phyloP scores from a whole-genome alignment of 2,329 filamentous ascomycete species.

The Plenodomus tracheiphilus region DNA sequence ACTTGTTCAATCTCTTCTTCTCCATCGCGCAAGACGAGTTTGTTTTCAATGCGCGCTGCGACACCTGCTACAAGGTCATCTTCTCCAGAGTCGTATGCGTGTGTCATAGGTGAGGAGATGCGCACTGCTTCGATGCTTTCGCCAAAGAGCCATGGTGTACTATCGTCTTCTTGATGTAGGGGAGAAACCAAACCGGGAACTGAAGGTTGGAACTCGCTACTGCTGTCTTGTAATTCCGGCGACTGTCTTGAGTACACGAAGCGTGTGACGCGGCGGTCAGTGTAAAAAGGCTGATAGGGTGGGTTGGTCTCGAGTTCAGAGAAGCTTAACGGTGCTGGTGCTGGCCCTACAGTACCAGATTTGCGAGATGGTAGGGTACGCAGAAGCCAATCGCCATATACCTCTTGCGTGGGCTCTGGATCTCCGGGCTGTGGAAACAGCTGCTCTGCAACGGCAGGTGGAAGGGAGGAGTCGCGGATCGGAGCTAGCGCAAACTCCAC shows the following conservation, averaged over 20 bases:
- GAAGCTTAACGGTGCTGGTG: slow-evolving; percentile 59
- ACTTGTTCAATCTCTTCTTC: slow-evolving; percentile 72
- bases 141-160: slow-evolving; percentile 58
- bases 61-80: slow-evolving; percentile 57
- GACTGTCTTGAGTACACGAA: slow-evolving; percentile 62
- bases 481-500: slow-evolving; percentile 69
- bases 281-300: slow-evolving; percentile 95
- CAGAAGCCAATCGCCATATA: slow-evolving; percentile 43
- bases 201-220: slow-evolving; percentile 25
- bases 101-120: slow-evolving; percentile 45
- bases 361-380: slow-evolving; percentile 35
- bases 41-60: slow-evolving; percentile 45
- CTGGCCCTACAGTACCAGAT: slow-evolving; percentile 7
- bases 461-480: slow-evolving; percentile 60
- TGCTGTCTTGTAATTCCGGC: slow-evolving; percentile 22
- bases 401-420: slow-evolving; percentile 20
- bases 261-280: slow-evolving; percentile 80
- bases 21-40: slow-evolving; percentile 55
- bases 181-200: slow-evolving; percentile 28
- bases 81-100: slow-evolving; percentile 41
- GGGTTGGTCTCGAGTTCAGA: slow-evolving; percentile 95
- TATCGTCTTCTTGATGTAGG: slow-evolving; percentile 41
- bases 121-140: slow-evolving; percentile 53
- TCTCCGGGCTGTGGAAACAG: slow-evolving; percentile 35
- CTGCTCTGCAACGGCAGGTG: slow-evolving; percentile 36